Evolutionary conservation across 1,284 basidiomycete genomes (phyloP).

Genomic region (Heliocybe sulcata): DNA sequence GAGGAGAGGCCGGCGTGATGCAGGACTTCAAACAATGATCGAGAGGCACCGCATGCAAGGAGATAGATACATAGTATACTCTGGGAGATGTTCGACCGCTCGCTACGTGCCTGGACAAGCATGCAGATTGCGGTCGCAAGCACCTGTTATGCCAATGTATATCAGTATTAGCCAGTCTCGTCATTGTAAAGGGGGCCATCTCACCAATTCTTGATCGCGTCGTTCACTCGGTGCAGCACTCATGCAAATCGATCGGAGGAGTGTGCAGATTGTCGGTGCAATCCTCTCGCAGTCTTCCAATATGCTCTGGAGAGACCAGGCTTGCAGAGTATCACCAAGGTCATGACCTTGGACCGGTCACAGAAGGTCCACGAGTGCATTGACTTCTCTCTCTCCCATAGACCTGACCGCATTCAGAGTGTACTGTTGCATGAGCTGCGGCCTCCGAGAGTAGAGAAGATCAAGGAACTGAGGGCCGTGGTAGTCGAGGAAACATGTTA

Average conservation of each 20-base stretch:
- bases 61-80: conserved; percentile 1
- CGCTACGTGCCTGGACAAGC: neutral
- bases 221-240: too few relatives aligned
- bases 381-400: neutral
- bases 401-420: neutral
- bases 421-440: neutral
- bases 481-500: neutral
- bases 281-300: too few relatives aligned
- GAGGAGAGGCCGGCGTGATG: conserved; percentile 19
- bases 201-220: neutral
- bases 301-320: too few relatives aligned
- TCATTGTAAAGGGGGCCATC: too few relatives aligned
- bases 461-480: neutral
- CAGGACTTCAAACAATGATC: conserved; percentile 4
- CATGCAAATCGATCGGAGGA: too few relatives aligned
- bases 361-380: too few relatives aligned
- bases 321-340: too few relatives aligned
- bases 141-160: neutral
- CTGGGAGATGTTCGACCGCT: conserved; percentile 3
- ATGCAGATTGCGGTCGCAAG: conserved; percentile 3
- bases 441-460: neutral
- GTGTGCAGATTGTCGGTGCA: too few relatives aligned
- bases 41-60: conserved; percentile 1
- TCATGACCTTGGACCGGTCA: too few relatives aligned
- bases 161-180: neutral